Base-by-base conservation (phyloP, 768 basidiomycete genomes). In the Lentinula edodes region DNA sequence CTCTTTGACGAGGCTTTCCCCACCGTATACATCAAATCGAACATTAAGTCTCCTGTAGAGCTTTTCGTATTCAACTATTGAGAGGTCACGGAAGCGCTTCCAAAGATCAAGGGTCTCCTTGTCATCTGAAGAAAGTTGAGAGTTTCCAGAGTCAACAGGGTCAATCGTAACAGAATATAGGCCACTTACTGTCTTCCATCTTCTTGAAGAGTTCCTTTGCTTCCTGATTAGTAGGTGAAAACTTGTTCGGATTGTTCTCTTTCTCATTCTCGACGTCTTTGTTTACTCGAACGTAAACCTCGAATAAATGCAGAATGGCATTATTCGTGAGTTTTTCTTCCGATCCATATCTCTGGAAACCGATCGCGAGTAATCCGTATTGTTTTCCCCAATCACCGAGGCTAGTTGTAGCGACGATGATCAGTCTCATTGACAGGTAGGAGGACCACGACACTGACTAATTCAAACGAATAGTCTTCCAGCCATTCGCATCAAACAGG, bases 351-450 rank as follows among this genome's bases (percentile, higher is more conserved):
- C 68, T 63, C 57, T 73, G 64, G 61, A 76, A 79, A 12, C 77
- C 77, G 48, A 76, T 65, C 10, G 75, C 74, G 32, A 79, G 63
- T 36, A 78, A 61, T 45, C 73, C 74, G 66, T 60, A 51, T 28
- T 78, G 76, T 52, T 74, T 77, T 56, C 77, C 77, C 75, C 75
- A 76, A 63, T 77, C 75, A 39, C 75, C 75, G 28, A 68, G 63
- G 42, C 41, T 64, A 38, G 58, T n/a, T 58, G 28, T 28, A 32
- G 39, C 39, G 1, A 3, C 28, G 15, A 41, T 41, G 39, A 41
- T 41, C 39, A 41, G 39, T 10, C 15, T 16, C 10, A 41, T 41
- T 41, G 39, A 41, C 28, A 3, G 28, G 28, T 28, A 12, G 4
- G 15, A 35, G 12, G 2, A 13, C 8, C 5, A 28, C n/a, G 28